Evolutionary conservation across 1,284 basidiomycete genomes (phyloP).

Genomic region (Ustilago bromivora): DNA sequence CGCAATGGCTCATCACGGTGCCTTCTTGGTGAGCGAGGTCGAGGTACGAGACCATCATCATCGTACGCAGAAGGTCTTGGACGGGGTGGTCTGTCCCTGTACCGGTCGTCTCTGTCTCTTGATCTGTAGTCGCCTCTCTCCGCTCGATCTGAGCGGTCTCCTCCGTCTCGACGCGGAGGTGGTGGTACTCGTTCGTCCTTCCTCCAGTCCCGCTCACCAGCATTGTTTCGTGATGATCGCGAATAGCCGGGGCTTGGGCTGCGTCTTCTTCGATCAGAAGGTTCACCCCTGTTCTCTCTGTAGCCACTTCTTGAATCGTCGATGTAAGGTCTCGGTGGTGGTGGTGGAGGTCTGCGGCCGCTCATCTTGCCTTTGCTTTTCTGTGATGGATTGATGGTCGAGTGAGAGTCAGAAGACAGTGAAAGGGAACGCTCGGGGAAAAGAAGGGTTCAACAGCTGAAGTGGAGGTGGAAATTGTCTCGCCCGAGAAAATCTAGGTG

Average conservation of each 20-base stretch:
- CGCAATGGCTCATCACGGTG: not conserved
- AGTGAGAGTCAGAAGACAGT: not conserved
- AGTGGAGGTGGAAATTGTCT: slow-evolving; percentile 10
- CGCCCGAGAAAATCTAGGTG: slow-evolving; percentile 21
- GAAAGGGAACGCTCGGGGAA: not conserved
- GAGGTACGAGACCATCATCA: not conserved
- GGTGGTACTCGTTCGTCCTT: slow-evolving; percentile 10
- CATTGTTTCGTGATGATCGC: slow-evolving; percentile 4
- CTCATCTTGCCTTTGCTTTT: slow-evolving; percentile 18
- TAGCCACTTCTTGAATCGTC: slow-evolving; percentile 8
- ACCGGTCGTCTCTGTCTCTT: slow-evolving; percentile 16
- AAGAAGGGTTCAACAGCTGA: not conserved
- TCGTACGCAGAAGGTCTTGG: slow-evolving; percentile 18
- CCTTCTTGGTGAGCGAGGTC: slow-evolving; percentile 1
- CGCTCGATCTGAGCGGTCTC: not conserved
- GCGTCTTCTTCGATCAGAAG: slow-evolving; percentile 25
- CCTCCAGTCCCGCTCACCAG: slow-evolving; percentile 17
- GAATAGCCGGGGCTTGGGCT: slow-evolving; percentile 25
- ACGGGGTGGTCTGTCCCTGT: slow-evolving; percentile 14
- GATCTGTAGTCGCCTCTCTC: slow-evolving; percentile 20
- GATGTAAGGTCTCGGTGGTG: slow-evolving; percentile 28
- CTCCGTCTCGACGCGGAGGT: not conserved
- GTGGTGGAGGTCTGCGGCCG: slow-evolving; percentile 28
- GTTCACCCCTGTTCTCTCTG: slow-evolving; percentile 17
- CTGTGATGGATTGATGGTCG: not conserved